Base-by-base conservation (phyloP, 176 grass and related monocot species). In the Musa acuminata region DNA sequence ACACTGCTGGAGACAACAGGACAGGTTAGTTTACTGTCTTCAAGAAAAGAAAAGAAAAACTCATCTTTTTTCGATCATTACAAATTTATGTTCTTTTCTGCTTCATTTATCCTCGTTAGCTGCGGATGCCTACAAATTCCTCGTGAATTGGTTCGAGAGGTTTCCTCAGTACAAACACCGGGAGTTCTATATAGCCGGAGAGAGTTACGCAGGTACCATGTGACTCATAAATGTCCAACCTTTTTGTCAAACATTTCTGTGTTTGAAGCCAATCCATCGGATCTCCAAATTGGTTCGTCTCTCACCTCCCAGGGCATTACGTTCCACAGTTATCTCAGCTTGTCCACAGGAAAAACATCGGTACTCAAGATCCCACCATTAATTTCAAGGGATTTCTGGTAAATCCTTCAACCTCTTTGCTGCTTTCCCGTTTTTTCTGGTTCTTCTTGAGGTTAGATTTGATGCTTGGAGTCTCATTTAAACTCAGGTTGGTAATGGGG, bases 341-440 rank as follows among this genome's bases (percentile, higher is more conserved):
- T 59, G 87, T 93, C 3, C 85, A 93, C 53, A 20, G 25, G 69
- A 80, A 90, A 55, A 92, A 90, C 50, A 93, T 84, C 57, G 90
- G 87, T 8, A 48, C 85, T 64, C 0, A 78, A 57, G 83, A 87
- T 53, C 93, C 93, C 17, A 64, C 72, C 49, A 82, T 97, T 64
- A 97, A 97, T 58, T 87, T 97, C 77, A 97, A 93, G 80, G 93
- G 90, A 29, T 96, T 92, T 63, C 83, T 96, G 93, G 93, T 96
- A 71, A 93, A 53, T 63, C 72, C 60, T 80, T 49, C 20, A 77
- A 16, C 21, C 11, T 2, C n/a, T 80, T 0, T 52, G 21, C 48
- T 80, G 8, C 2, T 8, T 53, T 73, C 9, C 24, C 3, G 2
- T 14, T 9, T 52, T 62, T 50, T 62, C 7, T 20, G 0, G 17